These are phyloP conservation scores for Taiozyma sp. DNA, from an alignment of 1,139 yeast genomes.

Conservation along the genomic window DNA sequence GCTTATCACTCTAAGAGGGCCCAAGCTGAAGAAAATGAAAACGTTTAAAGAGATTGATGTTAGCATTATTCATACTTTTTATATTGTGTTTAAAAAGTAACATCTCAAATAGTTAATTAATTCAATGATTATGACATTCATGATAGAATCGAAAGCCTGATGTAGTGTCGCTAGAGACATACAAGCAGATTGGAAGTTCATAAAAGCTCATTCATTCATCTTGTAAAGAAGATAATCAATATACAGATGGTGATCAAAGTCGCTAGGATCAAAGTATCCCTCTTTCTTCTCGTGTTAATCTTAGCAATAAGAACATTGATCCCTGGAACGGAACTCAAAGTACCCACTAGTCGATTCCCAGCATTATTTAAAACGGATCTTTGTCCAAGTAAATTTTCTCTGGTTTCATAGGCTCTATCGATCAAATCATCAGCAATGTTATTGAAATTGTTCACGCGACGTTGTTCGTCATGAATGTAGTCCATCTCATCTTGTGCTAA, in stretches of 20 bases:
- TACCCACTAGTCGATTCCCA: slow-evolving; percentile 54
- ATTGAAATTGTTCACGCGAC: slow-evolving; percentile 69
- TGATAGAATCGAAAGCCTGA: not conserved
- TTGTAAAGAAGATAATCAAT: slow-evolving; percentile 53
- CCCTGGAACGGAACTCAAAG: slow-evolving; percentile 75
- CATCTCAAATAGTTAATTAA: not conserved
- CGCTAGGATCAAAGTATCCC: slow-evolving; percentile 85
- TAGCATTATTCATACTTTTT: not conserved
- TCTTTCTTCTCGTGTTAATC: slow-evolving; percentile 82
- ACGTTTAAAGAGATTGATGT: not conserved
- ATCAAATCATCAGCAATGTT: slow-evolving; percentile 73
- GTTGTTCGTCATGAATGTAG: slow-evolving; percentile 73
- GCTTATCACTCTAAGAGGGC: not conserved
- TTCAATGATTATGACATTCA: not conserved
- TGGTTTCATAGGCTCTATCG: slow-evolving; percentile 79
- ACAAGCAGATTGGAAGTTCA: not conserved
- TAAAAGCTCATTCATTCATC: not conserved
- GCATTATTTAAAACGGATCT: slow-evolving; percentile 59
- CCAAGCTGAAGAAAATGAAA: not conserved
- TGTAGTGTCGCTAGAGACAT: too few relatives aligned
- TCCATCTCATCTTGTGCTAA: slow-evolving; percentile 43
- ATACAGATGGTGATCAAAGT: slow-evolving; percentile 68
- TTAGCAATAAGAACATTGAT: slow-evolving; percentile 67
- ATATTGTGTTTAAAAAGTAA: not conserved
- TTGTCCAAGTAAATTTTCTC: slow-evolving; percentile 79